Base-by-base conservation (phyloP, 2,329 filamentous ascomycete genomes). In the Basipetospora chlamydospora region DNA sequence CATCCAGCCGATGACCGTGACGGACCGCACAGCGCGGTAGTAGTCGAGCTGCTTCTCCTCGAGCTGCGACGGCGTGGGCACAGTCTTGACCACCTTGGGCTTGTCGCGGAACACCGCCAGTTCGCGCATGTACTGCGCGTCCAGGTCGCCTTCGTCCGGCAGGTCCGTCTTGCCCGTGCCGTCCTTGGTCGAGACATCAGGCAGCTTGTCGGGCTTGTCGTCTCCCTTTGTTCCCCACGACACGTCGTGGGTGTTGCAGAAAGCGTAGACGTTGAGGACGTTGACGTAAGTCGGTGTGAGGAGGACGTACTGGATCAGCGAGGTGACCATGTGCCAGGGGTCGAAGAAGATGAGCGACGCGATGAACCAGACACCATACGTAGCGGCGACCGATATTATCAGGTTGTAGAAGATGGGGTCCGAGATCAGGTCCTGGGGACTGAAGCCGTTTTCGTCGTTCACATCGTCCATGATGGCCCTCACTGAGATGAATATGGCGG, bases 281-380 rank as follows among this genome's bases (percentile, higher is more conserved):
- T 96, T 98, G 64, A 92, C 92, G 61, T 94, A 98, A 1, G 87
- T 94, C 0, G 90, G 90, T 1, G 87, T 94, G 40, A 98, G 70
- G 28, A 96, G 73, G 48, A 96, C 77, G 57, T 98, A 98, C 70
- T 96, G 90, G 33, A 86, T 57, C 58, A 96, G 85, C 40, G 80
- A 78, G n/a, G 90, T 96, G 56, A 94, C 70, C 86, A 98, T 96
- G 62, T 98, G 90, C 88, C 90, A 98, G 4, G 90, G 90, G 55
- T 98, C 90, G 57, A 96, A 77, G 77, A 96, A 96, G 46, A 98
- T 66, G 45, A 98, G 67, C 7, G 86, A 94, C 1, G 85, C 81
- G 35, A 98, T 61, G 41, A 96, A 71, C 80, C 87, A 98, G 50
- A 98, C 77, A 43, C 92, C 70, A 54, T 90, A 98, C 0, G 90